Conservation (phyloP, 2,329 filamentous ascomycete species). For the Ophiostoma montium region DNA sequence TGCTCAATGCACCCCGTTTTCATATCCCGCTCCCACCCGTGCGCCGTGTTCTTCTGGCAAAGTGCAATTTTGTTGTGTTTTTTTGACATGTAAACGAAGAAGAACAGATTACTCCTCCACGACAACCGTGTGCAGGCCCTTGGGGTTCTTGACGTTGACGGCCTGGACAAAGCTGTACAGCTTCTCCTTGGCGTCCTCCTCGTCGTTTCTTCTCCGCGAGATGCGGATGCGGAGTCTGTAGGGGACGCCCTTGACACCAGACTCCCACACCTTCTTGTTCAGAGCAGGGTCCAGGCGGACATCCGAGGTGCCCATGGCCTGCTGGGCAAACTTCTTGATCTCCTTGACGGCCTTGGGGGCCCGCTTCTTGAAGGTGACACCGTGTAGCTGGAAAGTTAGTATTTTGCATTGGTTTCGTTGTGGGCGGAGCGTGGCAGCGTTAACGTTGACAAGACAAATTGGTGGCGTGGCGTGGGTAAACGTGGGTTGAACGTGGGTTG, state of each 20-base stretch:
- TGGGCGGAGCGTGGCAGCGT: neutral
- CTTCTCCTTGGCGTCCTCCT: slow-evolving; percentile 99
- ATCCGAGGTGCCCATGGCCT: slow-evolving; percentile 95
- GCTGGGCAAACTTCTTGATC: slow-evolving; percentile 85
- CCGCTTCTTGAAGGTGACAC: slow-evolving; percentile 98
- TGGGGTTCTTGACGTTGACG: slow-evolving; percentile 98
- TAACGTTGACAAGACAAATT: neutral
- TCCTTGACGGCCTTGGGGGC: slow-evolving; percentile 98
- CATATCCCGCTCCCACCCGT: neutral
- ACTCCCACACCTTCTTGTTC: slow-evolving; percentile 99
- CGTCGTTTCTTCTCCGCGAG: slow-evolving; percentile 98
- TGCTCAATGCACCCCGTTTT: neutral
- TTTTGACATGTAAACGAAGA: neutral
- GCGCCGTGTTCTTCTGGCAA: no score
- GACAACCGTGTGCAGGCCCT: slow-evolving; percentile 86
- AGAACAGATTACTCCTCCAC: slow-evolving; percentile 52
- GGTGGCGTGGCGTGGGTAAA: no score
- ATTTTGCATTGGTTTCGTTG: neutral
- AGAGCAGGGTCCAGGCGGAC: slow-evolving; percentile 96
- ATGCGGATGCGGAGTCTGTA: slow-evolving; percentile 97
- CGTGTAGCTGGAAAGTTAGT: slow-evolving; percentile 56
- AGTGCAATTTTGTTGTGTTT: neutral
- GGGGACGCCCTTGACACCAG: slow-evolving; percentile 95
- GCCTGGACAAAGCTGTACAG: slow-evolving; percentile 99
- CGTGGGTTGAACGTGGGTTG: no score